Evolutionary conservation across 2,329 filamentous ascomycete species (phyloP).

Genomic region (Talaromyces sp.): DNA sequence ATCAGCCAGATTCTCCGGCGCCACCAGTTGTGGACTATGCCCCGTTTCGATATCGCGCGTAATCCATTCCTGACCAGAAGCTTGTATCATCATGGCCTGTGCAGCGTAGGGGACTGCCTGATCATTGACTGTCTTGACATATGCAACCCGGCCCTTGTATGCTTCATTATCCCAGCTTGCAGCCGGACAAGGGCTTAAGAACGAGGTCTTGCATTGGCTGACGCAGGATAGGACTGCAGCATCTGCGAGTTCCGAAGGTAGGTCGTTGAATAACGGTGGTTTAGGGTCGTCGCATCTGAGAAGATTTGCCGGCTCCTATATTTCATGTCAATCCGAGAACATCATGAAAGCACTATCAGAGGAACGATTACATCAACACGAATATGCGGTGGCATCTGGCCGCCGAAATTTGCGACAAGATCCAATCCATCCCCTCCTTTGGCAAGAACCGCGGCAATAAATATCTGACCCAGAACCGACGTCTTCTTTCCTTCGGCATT

Average conservation of each 20-base stretch:
- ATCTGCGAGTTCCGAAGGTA: conserved; percentile 16
- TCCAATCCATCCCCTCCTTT: conserved; percentile 17
- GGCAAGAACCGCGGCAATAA: conserved; percentile 19
- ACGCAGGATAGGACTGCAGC: conserved; percentile 16
- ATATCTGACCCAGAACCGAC: conserved; percentile 23
- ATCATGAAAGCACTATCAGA: too few relatives aligned
- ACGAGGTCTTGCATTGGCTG: conserved; percentile 14
- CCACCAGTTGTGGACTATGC: conserved; percentile 10
- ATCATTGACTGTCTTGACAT: conserved; percentile 10
- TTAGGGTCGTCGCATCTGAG: conserved; percentile 20
- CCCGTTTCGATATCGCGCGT: conserved; percentile 13
- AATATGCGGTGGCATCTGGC: conserved; percentile 17
- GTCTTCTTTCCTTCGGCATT: conserved; percentile 18
- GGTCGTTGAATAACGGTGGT: conserved; percentile 18
- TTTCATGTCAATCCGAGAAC: background rate
- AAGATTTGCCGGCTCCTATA: conserved; percentile 16
- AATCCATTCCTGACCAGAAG: conserved; percentile 12
- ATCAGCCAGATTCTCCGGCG: conserved; percentile 12
- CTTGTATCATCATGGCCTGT: conserved; percentile 9
- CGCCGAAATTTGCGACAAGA: conserved; percentile 19
- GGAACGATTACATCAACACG: conserved; percentile 17
- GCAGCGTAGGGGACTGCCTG: conserved; percentile 8
- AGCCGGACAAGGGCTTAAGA: conserved; percentile 9
- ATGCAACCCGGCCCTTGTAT: conserved; percentile 12
- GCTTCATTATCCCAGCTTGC: conserved; percentile 13